phyloP scores from a whole-genome alignment of 306 rosid species.

The Mimosa pudica region DNA sequence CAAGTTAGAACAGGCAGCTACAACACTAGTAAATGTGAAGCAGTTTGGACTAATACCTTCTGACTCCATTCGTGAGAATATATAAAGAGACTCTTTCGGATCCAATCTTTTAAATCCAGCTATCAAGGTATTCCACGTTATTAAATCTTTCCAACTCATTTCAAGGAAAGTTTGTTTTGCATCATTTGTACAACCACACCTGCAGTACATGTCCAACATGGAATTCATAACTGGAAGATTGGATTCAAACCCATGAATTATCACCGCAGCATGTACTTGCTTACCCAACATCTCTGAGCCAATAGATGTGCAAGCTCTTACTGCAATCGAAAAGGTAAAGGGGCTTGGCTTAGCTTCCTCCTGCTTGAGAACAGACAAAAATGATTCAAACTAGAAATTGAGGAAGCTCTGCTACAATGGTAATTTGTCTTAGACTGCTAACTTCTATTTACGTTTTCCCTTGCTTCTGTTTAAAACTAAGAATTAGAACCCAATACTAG shows the following conservation, averaged over 20 bases:
- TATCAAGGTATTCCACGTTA: background rate
- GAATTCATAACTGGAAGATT: background rate
- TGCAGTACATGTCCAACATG: background rate
- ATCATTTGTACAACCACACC: background rate
- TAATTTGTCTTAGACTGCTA: background rate
- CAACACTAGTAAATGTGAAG: constrained; percentile 3
- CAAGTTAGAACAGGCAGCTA: background rate
- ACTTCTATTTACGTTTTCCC: background rate
- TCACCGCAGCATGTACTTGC: background rate
- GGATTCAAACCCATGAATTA: background rate
- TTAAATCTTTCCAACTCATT: background rate
- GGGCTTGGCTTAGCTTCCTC: background rate
- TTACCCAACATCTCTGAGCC: background rate
- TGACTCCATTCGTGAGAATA: background rate
- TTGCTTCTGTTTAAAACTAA: background rate
- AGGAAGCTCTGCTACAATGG: background rate
- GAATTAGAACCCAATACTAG: background rate
- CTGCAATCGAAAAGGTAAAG: background rate
- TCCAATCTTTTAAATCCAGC: background rate
- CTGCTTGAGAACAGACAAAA: background rate
- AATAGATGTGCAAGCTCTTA: background rate
- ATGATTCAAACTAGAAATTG: background rate
- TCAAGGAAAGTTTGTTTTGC: background rate
- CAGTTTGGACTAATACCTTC: background rate
- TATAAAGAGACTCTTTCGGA: background rate